Evolutionary conservation across 441 rosid genomes (phyloP), one percentile per base, ranked within the genome.

Genomic region (Pelargonium fulgidum): DNA sequence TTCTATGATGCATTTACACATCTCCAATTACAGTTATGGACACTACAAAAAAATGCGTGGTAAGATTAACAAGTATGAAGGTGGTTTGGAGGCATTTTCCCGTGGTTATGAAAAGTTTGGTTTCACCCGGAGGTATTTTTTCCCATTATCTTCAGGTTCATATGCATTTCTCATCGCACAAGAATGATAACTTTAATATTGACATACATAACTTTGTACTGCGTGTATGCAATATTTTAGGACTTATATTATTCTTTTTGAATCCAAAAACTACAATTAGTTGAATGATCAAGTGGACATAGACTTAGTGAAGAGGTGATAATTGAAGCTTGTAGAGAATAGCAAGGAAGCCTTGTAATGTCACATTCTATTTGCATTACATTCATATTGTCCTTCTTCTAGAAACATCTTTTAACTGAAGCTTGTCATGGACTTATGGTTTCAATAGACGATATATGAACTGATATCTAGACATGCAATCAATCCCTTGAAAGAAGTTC

Each of bases 41-140:
- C 86, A 81, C 62, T 94, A 92, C 84, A 86, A 36, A 83, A 89
- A 79, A 82, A 52, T 90, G 73, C 86, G 91, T n/a, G 87, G 79
- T 56, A 90, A 79, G 75, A 89, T 94, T 76, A 91, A 89, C 79
- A 85, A 81, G 78, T 72, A 75, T 77, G 99, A 94, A 81, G 98
- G 96, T 75, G 97, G 98, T 73, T 70, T 94, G 77, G 99, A 89
- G 78, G 87, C 74, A 20, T 92, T 94, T 80, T 92, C 99, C 82
- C 95, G 93, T 52, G 98, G 98, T 70, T 92, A 94, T 69, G 92
- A 92, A 82, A 85, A 86, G 78, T 78, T 94, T 76, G 99, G 99
- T 80, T 94, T 94, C 78, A 78, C 79, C 29, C 79, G 85, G 83
- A 89, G 98, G 99, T 94, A 78, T 62, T 41, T 14, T 41, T 73